Evolutionary conservation across 805 yeast species (phyloP), one percentile per base, ranked within the genome.

Genomic region (Cyberlindnera amylophila): DNA sequence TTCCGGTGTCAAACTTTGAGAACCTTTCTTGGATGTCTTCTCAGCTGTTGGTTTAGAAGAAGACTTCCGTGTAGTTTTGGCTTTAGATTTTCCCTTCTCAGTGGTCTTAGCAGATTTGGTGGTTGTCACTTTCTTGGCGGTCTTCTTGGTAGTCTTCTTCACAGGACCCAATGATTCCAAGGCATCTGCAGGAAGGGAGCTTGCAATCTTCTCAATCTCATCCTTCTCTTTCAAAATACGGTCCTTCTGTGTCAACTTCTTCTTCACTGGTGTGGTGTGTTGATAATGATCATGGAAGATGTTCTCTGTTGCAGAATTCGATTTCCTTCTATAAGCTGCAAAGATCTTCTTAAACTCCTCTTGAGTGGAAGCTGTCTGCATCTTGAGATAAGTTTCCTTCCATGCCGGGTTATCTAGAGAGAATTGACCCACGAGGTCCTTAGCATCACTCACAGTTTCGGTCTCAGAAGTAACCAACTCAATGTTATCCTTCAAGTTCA

Each of bases 301-400:
- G 14, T 27, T 13, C n/a, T 12, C 14, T 11, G 14, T 12, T 8
- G 13, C 8, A 27, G 30, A 11, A 12, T 12, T 27, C 30, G 13
- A 13, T 27, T 6, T 12, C n/a, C 21, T 34, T 27, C 26, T 40
- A 17, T 48, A 48, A 7, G 11, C 9, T 12, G 14, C 21, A 23
- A 39, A 39, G 17, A 45, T 5, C 4, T 15, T 18, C 36, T 42
- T 44, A 31, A 48, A 45, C 21, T 40, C 42, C 13, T 34, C 29
- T 12, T 34, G 41, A 11, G 34, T 26, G 4, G 41, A 32, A 3
- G 45, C 14, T 1, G 45, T 48, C 16, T 48, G 51, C 51, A 48
- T 48, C 45, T 36, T 44, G 35, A 48, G 26, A 33, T 44, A 48
- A 5, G 41, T 34, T 28, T 39, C 46, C 30, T 48, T 48, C 51